phyloP scores from a whole-genome alignment of 352 stramenopile species.

The Lagenidium giganteum region DNA sequence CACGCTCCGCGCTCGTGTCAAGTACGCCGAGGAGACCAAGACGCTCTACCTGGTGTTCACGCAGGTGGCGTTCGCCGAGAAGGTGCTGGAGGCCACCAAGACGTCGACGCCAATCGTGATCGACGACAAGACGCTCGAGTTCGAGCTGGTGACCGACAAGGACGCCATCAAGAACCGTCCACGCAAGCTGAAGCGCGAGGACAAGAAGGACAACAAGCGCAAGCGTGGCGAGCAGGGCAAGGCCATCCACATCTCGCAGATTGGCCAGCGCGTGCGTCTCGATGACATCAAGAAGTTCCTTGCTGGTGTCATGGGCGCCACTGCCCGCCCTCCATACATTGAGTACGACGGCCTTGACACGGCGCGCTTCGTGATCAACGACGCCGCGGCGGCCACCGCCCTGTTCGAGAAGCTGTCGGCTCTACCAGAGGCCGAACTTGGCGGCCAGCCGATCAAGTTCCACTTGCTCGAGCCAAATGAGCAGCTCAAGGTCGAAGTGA shows the following conservation, averaged over 20 bases:
- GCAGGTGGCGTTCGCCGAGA: slow-evolving; percentile 60
- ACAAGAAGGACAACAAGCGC: slow-evolving; percentile 67
- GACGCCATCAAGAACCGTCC: slow-evolving; percentile 66
- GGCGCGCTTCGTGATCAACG: slow-evolving; percentile 64
- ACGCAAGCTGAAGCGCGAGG: slow-evolving; percentile 36
- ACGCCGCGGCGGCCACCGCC: slow-evolving; percentile 29
- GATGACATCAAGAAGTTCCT: slow-evolving; percentile 85
- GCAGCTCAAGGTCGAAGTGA: slow-evolving; percentile 68
- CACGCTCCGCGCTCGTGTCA: slow-evolving; percentile 60
- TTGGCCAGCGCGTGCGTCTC: slow-evolving; percentile 59
- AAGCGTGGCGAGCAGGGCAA: slow-evolving; percentile 69
- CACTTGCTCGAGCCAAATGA: slow-evolving; percentile 66
- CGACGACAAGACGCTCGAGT: slow-evolving; percentile 56
- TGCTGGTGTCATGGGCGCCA: slow-evolving; percentile 38
- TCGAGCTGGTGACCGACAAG: slow-evolving; percentile 75
- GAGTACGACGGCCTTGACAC: slow-evolving; percentile 76
- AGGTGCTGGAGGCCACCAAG: slow-evolving; percentile 38
- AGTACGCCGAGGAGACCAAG: slow-evolving; percentile 54
- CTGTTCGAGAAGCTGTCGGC: slow-evolving; percentile 75
- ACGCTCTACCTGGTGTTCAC: slow-evolving; percentile 81
- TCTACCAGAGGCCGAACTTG: slow-evolving; percentile 48
- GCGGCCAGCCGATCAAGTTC: slow-evolving; percentile 74
- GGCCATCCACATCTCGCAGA: slow-evolving; percentile 79
- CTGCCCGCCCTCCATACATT: slow-evolving; percentile 59
- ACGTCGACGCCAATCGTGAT: slow-evolving; percentile 40